These are phyloP conservation scores for Tuber brumale DNA, from an alignment of 495 filamentous ascomycete genomes.

Conservation along the genomic window DNA sequence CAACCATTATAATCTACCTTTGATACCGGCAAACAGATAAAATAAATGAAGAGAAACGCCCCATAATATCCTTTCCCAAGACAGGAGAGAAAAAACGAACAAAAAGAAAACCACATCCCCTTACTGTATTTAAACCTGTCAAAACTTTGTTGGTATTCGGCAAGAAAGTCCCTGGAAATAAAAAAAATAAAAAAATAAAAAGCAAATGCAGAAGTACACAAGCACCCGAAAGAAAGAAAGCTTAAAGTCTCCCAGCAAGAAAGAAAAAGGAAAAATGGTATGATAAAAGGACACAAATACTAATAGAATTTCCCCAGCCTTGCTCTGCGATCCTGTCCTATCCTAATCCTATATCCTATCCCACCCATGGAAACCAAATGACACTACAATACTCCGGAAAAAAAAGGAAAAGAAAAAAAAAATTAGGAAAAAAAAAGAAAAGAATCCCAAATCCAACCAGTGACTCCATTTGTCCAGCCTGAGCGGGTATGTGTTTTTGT, in stretches of 20 bases:
- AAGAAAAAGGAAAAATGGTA: background rate
- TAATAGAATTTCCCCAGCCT: background rate
- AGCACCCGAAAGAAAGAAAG: background rate
- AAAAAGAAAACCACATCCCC: background rate
- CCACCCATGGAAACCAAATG: background rate
- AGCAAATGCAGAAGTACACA: background rate
- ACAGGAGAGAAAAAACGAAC: background rate
- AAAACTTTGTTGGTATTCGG: background rate
- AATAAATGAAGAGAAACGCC: background rate
- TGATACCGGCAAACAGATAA: background rate
- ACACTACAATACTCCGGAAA: background rate
- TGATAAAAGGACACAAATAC: background rate
- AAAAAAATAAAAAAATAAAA: too few species aligned
- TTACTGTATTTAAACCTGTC: background rate
- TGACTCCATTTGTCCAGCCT: conserved; percentile 1
- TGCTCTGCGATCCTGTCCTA: background rate
- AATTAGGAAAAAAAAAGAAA: background rate
- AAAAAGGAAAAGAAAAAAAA: background rate
- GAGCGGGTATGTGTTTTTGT: background rate
- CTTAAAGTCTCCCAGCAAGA: background rate
- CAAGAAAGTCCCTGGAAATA: background rate
- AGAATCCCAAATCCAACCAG: conserved; percentile 1
- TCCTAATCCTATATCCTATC: background rate
- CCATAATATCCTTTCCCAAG: background rate
- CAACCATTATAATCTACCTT: background rate